These are phyloP conservation scores for Pythium phragmiticola DNA, from an alignment of 352 stramenopile species.

Conservation along the genomic window DNA sequence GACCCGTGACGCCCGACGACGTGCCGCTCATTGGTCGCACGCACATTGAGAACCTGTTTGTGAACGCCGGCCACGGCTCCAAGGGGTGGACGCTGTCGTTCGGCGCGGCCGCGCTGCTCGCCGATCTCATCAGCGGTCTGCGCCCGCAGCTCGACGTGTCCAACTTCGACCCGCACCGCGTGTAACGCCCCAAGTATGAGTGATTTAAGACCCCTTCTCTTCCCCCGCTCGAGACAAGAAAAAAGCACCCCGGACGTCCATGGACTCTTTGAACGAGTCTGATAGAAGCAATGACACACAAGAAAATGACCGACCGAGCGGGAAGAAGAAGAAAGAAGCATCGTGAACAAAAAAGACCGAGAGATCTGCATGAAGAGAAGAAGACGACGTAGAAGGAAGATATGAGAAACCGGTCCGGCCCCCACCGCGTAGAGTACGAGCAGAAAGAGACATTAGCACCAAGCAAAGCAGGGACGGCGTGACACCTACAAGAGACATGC, in stretches of 20 bases:
- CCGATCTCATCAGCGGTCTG: constrained; percentile 77
- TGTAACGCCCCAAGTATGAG: constrained; percentile 22
- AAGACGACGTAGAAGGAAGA: constrained; percentile 8
- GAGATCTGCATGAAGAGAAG: background rate
- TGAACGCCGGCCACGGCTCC: constrained; percentile 83
- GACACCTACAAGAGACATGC: background rate
- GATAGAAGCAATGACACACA: constrained; percentile 20
- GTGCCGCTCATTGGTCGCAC: constrained; percentile 81
- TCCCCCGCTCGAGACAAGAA: background rate
- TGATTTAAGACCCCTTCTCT: background rate
- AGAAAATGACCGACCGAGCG: background rate
- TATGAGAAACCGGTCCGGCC: background rate
- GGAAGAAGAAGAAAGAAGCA: background rate
- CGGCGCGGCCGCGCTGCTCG: constrained; percentile 67
- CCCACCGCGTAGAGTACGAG: constrained; percentile 22
- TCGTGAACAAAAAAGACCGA: background rate
- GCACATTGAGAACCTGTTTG: constrained; percentile 77
- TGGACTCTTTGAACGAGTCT: constrained; percentile 22
- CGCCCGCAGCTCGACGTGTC: constrained; percentile 78
- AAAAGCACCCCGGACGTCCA: constrained; percentile 7
- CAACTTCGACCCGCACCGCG: constrained; percentile 81
- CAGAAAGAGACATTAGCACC: constrained; percentile 24
- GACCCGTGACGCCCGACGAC: constrained; percentile 79
- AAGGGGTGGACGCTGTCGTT: constrained; percentile 88
- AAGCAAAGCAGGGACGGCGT: constrained; percentile 11